Conservation (phyloP, 768 basidiomycete genomes). For the Fibroporia radiculosa region DNA sequence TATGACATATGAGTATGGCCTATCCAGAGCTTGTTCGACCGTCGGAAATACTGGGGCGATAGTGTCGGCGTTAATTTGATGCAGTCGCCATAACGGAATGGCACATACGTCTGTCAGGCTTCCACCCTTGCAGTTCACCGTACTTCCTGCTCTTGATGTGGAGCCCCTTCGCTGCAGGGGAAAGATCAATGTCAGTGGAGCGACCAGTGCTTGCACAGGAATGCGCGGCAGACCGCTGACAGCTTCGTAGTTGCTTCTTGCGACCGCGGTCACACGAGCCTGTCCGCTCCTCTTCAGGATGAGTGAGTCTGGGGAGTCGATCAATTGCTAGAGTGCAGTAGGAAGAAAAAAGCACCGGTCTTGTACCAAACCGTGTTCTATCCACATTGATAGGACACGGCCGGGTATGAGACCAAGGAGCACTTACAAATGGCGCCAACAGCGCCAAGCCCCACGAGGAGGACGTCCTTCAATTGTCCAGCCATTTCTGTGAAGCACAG, state of each 20-base stretch:
- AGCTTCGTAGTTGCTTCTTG: conserved; percentile 58
- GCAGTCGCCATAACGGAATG: too few relatives aligned
- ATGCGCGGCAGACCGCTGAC: conserved; percentile 35
- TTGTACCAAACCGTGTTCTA: too few relatives aligned
- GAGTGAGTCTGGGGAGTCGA: conserved; percentile 56
- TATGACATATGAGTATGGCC: conserved; percentile 56
- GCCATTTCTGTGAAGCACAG: too few relatives aligned
- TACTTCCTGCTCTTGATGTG: conserved; percentile 52
- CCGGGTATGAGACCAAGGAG: too few relatives aligned
- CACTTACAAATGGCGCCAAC: conserved; percentile 56
- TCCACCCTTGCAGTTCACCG: conserved; percentile 50
- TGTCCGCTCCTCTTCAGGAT: conserved; percentile 49
- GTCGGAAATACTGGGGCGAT: conserved; percentile 51
- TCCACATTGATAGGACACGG: too few relatives aligned
- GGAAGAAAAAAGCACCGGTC: background rate
- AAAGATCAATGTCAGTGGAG: background rate
- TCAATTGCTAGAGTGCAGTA: too few relatives aligned
- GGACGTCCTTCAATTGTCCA: conserved; percentile 35
- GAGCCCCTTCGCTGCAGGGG: conserved; percentile 39
- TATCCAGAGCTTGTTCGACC: conserved; percentile 52
- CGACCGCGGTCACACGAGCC: conserved; percentile 64
- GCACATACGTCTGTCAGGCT: conserved; percentile 51
- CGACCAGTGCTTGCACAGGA: background rate
- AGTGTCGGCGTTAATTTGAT: too few relatives aligned
- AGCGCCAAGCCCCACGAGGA: conserved; percentile 60